A percentile compares a stretch with the other conserved stretches of the same genome.
Evolutionary conservation across 148 eudicot genomes (phyloP).

Genomic region (Chenopodium berlandieri): DNA sequence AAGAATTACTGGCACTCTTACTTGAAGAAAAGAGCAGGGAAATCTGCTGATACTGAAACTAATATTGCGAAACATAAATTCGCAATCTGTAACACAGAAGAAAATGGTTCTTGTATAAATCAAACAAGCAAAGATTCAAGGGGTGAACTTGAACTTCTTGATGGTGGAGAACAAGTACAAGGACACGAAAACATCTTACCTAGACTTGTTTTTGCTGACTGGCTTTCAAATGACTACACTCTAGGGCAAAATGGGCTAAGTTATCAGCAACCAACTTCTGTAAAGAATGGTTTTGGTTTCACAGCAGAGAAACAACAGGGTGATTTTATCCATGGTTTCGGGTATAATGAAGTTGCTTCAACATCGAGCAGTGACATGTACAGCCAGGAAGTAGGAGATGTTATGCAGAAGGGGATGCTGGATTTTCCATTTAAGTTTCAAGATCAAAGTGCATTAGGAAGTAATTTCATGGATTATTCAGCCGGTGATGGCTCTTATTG

Average conservation of each 20-base stretch:
- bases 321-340: constrained; percentile 15
- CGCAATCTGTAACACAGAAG: constrained; percentile 1
- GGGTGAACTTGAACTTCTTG: neutral
- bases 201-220: constrained; percentile 26
- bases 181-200: constrained; percentile 17
- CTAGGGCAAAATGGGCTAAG: neutral
- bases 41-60: constrained; percentile 6
- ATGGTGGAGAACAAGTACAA: constrained; percentile 1
- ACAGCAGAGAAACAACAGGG: constrained; percentile 17
- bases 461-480: constrained; percentile 24
- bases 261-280: neutral
- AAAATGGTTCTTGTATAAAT: neutral
- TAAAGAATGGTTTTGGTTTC: constrained; percentile 4
- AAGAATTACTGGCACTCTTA: constrained; percentile 72
- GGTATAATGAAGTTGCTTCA: constrained; percentile 18
- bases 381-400: constrained; percentile 22
- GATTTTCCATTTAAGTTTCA: constrained; percentile 27
- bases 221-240: constrained; percentile 21
- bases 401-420: constrained; percentile 11
- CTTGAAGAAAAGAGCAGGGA: constrained; percentile 36
- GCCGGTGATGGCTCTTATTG: constrained; percentile 13
- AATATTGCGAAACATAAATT: neutral
- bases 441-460: constrained; percentile 22
- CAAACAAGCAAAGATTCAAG: constrained; percentile 6
- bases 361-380: constrained; percentile 12